Evolutionary conservation across 192 early-diverging fungal species (phyloP), one percentile per base, ranked within the genome.

Genomic region (Gonapodya sp.): DNA sequence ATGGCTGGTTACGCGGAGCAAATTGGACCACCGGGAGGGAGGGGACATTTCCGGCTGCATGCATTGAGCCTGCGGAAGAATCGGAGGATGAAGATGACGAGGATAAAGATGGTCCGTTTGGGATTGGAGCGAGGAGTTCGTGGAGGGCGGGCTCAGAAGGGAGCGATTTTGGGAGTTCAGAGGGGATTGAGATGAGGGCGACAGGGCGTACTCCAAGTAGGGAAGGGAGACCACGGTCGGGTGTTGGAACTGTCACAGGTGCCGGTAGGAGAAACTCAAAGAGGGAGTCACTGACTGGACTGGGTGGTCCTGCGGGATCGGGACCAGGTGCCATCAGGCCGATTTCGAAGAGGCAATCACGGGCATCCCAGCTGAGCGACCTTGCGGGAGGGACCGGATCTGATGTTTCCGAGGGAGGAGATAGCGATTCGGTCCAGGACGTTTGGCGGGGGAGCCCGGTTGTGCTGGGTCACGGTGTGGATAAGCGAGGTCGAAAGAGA

Each of bases 1-100:
- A 79, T 79, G 79, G 79, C 30, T 79, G 79, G 79, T 32, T 79
- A 35, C 79, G 73, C 32, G 79, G 79, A 31, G 73, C 73, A 18
- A 79, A 79, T 35, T 79, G 79, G 36, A 79, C 79, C 31, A 18
- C 79, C 16, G 73, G 73, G 33, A 35, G 33, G 18, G 79, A 79
- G 18, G 79, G 79, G 18, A 79, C 79, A 18, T 79, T 79, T 31
- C 79, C 79, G 30, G 79, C 36, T 32, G 79, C 79, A 31, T 79
- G 79, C 73, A 79, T 79, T 72, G 30, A 36, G 30, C 79, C 79
- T 0, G 36, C 36, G 14, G 79, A 79, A 79, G 46, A 64, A 24
- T 64, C 46, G 8, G 8, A 8, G 8, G 24, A 24, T 24, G 46
- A 64, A 8, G 46, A 64, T 16, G 46, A 64, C 8, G 46, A 64